A percentile compares a stretch with the other conserved stretches of the same genome.
These are phyloP conservation scores for Aurifilum marmelostoma DNA, from an alignment of 2,329 filamentous ascomycete species.

Conservation along the genomic window DNA sequence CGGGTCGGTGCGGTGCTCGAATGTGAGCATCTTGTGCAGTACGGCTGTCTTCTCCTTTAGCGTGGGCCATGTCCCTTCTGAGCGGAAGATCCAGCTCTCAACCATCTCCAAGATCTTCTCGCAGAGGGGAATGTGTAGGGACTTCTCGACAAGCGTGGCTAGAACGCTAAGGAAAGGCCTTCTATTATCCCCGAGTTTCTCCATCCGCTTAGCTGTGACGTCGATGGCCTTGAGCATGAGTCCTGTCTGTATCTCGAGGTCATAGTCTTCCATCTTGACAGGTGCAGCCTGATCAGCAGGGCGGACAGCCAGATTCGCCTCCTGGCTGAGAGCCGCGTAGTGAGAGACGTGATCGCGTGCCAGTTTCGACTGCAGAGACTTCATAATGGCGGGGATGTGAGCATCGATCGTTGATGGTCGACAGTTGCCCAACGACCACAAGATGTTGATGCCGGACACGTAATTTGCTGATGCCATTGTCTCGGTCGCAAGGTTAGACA, in stretches of 20 bases:
- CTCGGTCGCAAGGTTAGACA: constrained; percentile 87
- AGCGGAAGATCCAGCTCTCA: constrained; percentile 94
- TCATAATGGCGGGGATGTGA: constrained; percentile 88
- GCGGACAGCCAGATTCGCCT: constrained; percentile 46
- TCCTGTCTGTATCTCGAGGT: constrained; percentile 85
- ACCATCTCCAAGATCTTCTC: constrained; percentile 93
- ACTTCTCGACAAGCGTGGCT: constrained; percentile 93
- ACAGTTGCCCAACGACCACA: constrained; percentile 88
- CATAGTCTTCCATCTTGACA: constrained; percentile 70
- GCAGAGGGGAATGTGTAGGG: constrained; percentile 82
- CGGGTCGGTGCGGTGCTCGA: constrained; percentile 81
- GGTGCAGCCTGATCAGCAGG: constrained; percentile 59
- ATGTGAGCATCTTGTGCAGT: constrained; percentile 97
- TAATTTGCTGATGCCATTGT: constrained; percentile 80
- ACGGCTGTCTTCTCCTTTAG: constrained; percentile 99
- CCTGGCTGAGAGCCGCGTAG: constrained; percentile 61
- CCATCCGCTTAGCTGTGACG: constrained; percentile 89
- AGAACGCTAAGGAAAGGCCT: constrained; percentile 94
- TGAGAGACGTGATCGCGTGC: constrained; percentile 90
- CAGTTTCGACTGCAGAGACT: constrained; percentile 87
- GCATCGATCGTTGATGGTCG: constrained; percentile 87
- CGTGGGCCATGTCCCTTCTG: constrained; percentile 92
- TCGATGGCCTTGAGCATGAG: constrained; percentile 96
- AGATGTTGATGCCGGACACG: constrained; percentile 85
- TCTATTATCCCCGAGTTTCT: constrained; percentile 85